phyloP scores from a whole-genome alignment of 306 rosid genomes.

The Sindora glabra region DNA sequence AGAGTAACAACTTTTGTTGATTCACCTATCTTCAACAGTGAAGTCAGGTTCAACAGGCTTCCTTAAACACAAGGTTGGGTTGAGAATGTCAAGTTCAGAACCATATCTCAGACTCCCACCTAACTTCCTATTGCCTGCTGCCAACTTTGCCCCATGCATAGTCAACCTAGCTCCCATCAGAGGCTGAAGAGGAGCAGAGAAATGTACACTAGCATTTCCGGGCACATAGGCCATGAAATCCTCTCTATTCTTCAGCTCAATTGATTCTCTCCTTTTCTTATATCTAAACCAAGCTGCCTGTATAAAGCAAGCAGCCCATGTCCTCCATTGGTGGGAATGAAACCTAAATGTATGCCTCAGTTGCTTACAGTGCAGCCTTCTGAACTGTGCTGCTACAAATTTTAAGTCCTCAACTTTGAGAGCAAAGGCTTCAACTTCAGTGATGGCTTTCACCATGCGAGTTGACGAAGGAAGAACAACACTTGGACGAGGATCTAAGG shows the following conservation, averaged over 20 bases:
- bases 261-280: conserved; percentile 29
- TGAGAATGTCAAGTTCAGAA: conserved; percentile 29
- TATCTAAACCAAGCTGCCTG: conserved; percentile 63
- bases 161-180: background rate
- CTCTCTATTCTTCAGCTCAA: conserved; percentile 32
- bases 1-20: no score
- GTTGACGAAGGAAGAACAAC: conserved; percentile 41
- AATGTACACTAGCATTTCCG: conserved; percentile 15
- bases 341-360: conserved; percentile 40
- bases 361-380: conserved; percentile 48
- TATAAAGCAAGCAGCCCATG: conserved; percentile 60
- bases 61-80: conserved; percentile 30
- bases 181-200: conserved; percentile 33
- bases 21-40: conserved; percentile 13
- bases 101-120: conserved; percentile 38
- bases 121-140: conserved; percentile 17
- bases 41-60: conserved; percentile 58
- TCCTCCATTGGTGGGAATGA: conserved; percentile 45
- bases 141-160: conserved; percentile 17
- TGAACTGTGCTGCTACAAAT: conserved; percentile 46
- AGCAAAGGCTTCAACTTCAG: conserved; percentile 59
- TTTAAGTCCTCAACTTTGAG: conserved; percentile 44
- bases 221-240: background rate
- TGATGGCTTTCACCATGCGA: conserved; percentile 40
- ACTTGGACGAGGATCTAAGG: conserved; percentile 39